Conservation (phyloP, 305 asterid species). For the Euphrasia arctica region DNA sequence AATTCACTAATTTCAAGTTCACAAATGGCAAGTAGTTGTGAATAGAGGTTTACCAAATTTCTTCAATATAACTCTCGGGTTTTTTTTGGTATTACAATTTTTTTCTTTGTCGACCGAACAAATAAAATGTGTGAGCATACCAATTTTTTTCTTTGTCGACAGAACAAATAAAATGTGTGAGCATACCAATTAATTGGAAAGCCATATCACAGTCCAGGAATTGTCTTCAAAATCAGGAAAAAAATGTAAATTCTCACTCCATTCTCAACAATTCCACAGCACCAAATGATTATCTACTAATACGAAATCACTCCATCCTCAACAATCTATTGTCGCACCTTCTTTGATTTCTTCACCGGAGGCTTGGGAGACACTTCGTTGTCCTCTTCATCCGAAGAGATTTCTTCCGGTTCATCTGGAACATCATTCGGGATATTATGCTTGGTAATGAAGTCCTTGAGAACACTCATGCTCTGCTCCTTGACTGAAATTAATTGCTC, state of each 20-base stretch:
- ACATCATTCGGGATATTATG: constrained; percentile 74
- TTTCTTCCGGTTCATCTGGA: constrained; percentile 77
- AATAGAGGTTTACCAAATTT: no score
- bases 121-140: no score
- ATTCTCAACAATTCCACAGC: not conserved
- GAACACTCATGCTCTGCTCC: constrained; percentile 78
- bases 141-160: no score
- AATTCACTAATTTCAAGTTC: no score
- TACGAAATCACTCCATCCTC: not conserved
- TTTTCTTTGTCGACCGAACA: no score
- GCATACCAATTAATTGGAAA: not conserved
- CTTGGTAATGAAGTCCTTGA: constrained; percentile 79
- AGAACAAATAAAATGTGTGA: not conserved
- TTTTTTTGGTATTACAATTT: no score
- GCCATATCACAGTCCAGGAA: not conserved
- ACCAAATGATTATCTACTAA: not conserved
- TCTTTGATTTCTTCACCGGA: constrained; percentile 69
- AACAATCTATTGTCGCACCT: constrained; percentile 38
- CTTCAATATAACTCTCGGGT: no score
- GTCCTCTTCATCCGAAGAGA: constrained; percentile 72
- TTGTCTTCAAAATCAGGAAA: not conserved
- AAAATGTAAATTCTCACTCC: not conserved
- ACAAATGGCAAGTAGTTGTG: no score
- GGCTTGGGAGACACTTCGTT: constrained; percentile 42
- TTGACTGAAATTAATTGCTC: constrained; percentile 69